Base-by-base conservation (phyloP, 2,329 filamentous ascomycete species). In the Aaosphaeria arxii region DNA sequence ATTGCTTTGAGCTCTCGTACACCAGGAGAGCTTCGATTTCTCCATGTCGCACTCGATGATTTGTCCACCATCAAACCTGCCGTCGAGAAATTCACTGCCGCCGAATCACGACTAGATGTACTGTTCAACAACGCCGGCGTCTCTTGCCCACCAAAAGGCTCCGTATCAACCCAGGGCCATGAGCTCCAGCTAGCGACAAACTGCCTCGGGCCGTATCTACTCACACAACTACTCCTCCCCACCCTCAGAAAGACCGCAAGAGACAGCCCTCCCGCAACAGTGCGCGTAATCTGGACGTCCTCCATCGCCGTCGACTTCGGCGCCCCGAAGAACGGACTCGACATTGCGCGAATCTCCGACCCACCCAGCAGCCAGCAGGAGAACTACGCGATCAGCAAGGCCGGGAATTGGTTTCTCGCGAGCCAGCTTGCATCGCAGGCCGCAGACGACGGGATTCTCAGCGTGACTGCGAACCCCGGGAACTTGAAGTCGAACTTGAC, bases 51-150 rank as follows among this genome's bases (percentile, higher is more conserved):
- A 42, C 63, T 77, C 5, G 56, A 70, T 30, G 67, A 75, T 48
- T 60, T 78, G 9, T 40, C 52, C 0, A 70, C 62, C 2, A 67
- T 77, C 53, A 72, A 69, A 47, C 44, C 62, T 1, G 65, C 72
- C 11, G 71, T 70, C 4, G 50, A 63, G 4, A 49, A 40, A 4
- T 74, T 77, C 43, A 49, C 62, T 1, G 43, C 51, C 1, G 53
- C 62, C 6, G 72, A 76, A 48, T 54, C 62, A 30, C 60, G 61
- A 5, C 65, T 77, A 1, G 65, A 77, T 45, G 67, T 77, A 2
- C 61, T 77, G 7, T 59, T 58, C 40, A 50, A 58, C 6, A 58
- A 60, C 40, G 51, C 50, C 13, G 67, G 58, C 32, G 51, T 70
- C 36, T 60, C 57, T 13, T 49, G 57, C 6, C 54, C 63, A 0